Evolutionary conservation across 129 eudicot species (phyloP), one percentile per base, ranked within the genome.

Genomic region (Flaveria trinervia): DNA sequence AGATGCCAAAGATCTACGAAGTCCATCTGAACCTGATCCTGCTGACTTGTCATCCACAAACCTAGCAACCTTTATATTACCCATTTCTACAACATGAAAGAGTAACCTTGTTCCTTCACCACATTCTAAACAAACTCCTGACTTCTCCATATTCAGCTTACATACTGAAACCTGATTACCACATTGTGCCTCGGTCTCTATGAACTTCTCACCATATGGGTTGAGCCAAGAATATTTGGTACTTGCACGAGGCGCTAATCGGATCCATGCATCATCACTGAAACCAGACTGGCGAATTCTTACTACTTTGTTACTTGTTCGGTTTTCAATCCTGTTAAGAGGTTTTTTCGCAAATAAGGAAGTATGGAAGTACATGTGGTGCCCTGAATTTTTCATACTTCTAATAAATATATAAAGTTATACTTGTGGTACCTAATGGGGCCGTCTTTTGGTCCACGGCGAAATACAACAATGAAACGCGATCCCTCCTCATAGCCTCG

Each of bases 401-500:
- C 16, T 51, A 36, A 69, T 41, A 73, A 26, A 65, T 18, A 64
- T 52, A 64, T 0, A 60, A 36, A 44, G 13, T 46, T 33, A 46
- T 44, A 25, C 16, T 49, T 39, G 22, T 11, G 72, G 59, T 84
- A 94, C 98, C 98, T 91, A 16, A 94, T 86, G 30, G 97, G 98
- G 49, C 97, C 98, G 77, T 83, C 78, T 17, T 46, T 65, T 65
- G 97, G 89, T 54, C 96, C 97, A 48, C 81, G 82, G 20, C 98
- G 97, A 69, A 94, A 91, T 12, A 94, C 97, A 60, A 91, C 96
- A 76, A 87, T 70, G 77, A 91, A 94, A 46, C 98, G 98, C 17
- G 98, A 94, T 43, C 98, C 97, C 84, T 94, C 98, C 72, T 94
- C 98, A 59, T 89, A 94, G 28, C 98, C 98, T 33, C 98, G 96